Percentiles rank a stretch among this genome's conserved stretches.
phyloP scores from a whole-genome alignment of 208 protist genomes.

The Trypanosomatidae sp. region DNA sequence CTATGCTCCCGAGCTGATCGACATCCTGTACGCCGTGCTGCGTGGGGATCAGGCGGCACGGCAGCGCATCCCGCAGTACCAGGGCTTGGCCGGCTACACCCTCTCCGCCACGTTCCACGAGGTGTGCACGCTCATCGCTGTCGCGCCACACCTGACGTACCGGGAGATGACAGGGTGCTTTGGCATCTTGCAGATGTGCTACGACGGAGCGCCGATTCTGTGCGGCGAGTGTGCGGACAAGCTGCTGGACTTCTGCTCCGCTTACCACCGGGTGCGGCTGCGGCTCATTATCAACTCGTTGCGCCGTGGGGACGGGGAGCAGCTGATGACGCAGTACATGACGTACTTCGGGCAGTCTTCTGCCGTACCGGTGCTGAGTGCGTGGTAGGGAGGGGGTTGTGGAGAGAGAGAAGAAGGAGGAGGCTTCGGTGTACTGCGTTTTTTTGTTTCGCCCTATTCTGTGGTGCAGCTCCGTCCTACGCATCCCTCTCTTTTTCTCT shows the following conservation, averaged over 20 bases:
- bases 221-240: constrained; percentile 47
- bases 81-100: constrained; percentile 26
- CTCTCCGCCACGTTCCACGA: constrained; percentile 62
- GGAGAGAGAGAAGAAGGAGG: too few species aligned
- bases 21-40: constrained; percentile 57
- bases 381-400: constrained; percentile 12
- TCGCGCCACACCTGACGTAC: constrained; percentile 44
- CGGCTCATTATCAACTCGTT: constrained; percentile 63
- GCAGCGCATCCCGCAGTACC: constrained; percentile 24
- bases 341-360: constrained; percentile 68
- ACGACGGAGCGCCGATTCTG: constrained; percentile 27
- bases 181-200: constrained; percentile 58
- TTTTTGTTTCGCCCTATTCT: too few species aligned
- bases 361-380: constrained; percentile 23
- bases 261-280: constrained; percentile 89
- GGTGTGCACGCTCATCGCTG: constrained; percentile 52
- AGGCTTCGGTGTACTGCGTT: too few species aligned
- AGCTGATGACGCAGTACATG: constrained; percentile 54
- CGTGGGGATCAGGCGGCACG: constrained; percentile 28
- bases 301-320: constrained; percentile 27
- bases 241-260: constrained; percentile 76
- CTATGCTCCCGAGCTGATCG: constrained; percentile 53
- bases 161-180: constrained; percentile 57
- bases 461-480: too few species aligned
- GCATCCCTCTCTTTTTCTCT: too few species aligned